A percentile compares a stretch with the other conserved stretches of the same genome.
Conservation (phyloP, 108 stramenopile genomes). For the Cyclotella kingstonii region DNA sequence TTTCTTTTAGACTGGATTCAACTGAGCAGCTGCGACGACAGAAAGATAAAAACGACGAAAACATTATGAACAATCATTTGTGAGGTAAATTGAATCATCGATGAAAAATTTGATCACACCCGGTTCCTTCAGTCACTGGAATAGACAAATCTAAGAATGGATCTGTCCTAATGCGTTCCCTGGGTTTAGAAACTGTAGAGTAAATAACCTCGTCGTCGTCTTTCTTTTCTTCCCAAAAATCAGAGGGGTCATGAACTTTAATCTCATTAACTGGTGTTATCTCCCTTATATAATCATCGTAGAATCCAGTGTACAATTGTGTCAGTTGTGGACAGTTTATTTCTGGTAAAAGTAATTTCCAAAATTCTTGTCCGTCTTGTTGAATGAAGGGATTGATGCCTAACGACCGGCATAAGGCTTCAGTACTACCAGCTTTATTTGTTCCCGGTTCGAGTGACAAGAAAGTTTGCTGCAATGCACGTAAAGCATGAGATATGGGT, state of each 20-base stretch:
- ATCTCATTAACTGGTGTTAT: slow-evolving; percentile 30
- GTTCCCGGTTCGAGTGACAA: slow-evolving; percentile 13
- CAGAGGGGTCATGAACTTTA: slow-evolving; percentile 54
- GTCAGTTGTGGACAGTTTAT: slow-evolving; percentile 45
- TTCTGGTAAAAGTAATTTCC: slow-evolving; percentile 83
- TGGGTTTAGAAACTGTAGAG: neutral
- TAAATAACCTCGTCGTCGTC: slow-evolving; percentile 5
- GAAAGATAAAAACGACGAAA: neutral
- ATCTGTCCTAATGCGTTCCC: slow-evolving; percentile 66
- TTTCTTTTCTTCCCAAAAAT: slow-evolving; percentile 48
- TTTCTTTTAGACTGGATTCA: slow-evolving; percentile 45
- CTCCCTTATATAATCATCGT: slow-evolving; percentile 69
- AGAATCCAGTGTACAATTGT: slow-evolving; percentile 72
- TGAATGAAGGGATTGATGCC: slow-evolving; percentile 73
- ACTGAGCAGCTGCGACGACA: slow-evolving; percentile 43
- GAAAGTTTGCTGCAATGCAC: slow-evolving; percentile 38
- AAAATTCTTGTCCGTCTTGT: slow-evolving; percentile 91
- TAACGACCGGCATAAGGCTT: slow-evolving; percentile 51
- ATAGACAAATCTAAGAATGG: slow-evolving; percentile 81
- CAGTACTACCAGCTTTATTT: slow-evolving; percentile 27
- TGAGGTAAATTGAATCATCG: neutral
- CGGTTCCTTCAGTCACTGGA: slow-evolving; percentile 50
- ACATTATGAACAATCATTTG: neutral
- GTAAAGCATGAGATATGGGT: slow-evolving; percentile 37
- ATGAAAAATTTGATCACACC: slow-evolving; percentile 12